Conservation (phyloP, 1,139 yeast genomes). For the Taiozyma sp. region DNA sequence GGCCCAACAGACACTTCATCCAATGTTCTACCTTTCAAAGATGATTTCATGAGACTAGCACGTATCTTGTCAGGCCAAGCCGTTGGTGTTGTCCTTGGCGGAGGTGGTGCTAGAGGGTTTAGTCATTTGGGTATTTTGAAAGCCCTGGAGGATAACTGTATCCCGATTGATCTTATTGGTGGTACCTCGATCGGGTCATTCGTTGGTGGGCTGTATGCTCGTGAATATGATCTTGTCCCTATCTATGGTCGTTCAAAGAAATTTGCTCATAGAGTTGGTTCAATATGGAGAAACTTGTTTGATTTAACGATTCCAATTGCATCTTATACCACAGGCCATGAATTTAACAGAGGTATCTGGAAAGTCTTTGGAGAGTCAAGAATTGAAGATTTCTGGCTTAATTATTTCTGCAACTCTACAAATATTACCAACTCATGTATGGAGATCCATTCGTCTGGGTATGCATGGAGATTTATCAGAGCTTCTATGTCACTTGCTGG, state of each 20-base stretch:
- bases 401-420: conserved; percentile 87
- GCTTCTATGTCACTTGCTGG: conserved; percentile 98
- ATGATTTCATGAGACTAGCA: conserved; percentile 85
- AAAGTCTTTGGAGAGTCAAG: conserved; percentile 88
- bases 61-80: conserved; percentile 89
- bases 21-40: conserved; percentile 60
- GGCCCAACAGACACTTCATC: conserved; percentile 30
- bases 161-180: conserved; percentile 90
- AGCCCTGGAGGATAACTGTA: conserved; percentile 89
- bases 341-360: conserved; percentile 95
- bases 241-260: conserved; percentile 86
- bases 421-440: conserved; percentile 91
- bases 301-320: conserved; percentile 93
- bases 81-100: conserved; percentile 90
- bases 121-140: conserved; percentile 90
- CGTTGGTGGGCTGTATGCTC: conserved; percentile 92
- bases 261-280: conserved; percentile 76
- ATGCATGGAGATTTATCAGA: conserved; percentile 91
- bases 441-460: conserved; percentile 91
- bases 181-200: conserved; percentile 97
- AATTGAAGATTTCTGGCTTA: conserved; percentile 94
- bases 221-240: conserved; percentile 85
- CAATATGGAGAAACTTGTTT: conserved; percentile 76
- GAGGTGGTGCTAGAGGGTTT: conserved; percentile 96
- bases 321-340: conserved; percentile 94